Base-by-base conservation (phyloP, 2,329 filamentous ascomycete species). In the Cordyceps fumosorosea region DNA sequence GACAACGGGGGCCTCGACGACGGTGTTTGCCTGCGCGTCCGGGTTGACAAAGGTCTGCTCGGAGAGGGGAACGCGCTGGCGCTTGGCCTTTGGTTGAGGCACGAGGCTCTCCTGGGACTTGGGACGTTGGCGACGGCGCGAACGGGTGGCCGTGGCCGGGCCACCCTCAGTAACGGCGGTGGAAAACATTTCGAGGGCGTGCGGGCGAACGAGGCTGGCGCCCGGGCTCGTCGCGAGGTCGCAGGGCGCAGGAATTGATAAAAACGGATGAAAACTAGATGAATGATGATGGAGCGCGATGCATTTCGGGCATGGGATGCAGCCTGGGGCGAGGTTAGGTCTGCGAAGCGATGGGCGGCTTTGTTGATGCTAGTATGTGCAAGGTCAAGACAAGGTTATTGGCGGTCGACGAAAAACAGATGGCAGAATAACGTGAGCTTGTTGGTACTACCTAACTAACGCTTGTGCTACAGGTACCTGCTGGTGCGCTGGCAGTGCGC, bases 21-120 rank as follows among this genome's bases (percentile, higher is more conserved):
- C 16, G 84, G 69, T 87, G 84, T 26, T 44, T 7, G 80, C 76
- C 51, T 75, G 70, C 40, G 71, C 69, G 51, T 83, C 81, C 47
- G 82, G 80, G 63, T 81, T 82, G 65, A 77, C 71, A 70, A 82
- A 83, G 60, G 82, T 84, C 68, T 84, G 79, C 64, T 87, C 83
- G 60, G 78, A 80, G 66, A 87, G 71, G 34, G 81, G 82, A 57
- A 84, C 74, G 66, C 85, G 80, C 70, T 84, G 83, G 65, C 85
- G 81, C 76, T 88, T 88, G 14, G 84, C 81, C 73, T 86, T 88
- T 32, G 85, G 85, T 68, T 84, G 81, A 65, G 83, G 79, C 55
- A 75, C 73, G 58, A 82, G 73, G 69, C 75, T 79, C 63, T 87
- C 85, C 62, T 80, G 77, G 69, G 80, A 84, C 67, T 77, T 72